These are phyloP conservation scores for Fusarium hainanense DNA, from an alignment of 2,329 filamentous ascomycete genomes.

Conservation along the genomic window DNA sequence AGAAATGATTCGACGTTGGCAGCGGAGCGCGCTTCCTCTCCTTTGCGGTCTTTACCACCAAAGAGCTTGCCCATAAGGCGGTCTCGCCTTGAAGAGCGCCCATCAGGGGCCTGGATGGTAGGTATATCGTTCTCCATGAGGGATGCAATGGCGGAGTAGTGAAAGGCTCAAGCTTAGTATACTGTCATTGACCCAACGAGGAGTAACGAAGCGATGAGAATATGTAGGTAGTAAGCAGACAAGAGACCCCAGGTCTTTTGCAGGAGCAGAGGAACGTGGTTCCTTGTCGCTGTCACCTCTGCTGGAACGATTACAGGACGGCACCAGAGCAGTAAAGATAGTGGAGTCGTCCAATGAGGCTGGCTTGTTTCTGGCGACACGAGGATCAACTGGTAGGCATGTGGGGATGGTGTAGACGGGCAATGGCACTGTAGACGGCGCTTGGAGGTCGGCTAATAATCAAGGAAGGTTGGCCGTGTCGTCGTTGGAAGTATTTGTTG, in stretches of 20 bases:
- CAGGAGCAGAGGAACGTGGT: slow-evolving; percentile 25
- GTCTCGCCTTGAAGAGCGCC: slow-evolving; percentile 59
- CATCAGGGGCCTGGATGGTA: slow-evolving; percentile 52
- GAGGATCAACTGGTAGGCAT: slow-evolving; percentile 46
- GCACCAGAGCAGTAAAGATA: slow-evolving; percentile 37
- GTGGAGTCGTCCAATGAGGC: slow-evolving; percentile 47
- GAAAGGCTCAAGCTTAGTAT: slow-evolving; percentile 36
- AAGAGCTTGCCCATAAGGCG: slow-evolving; percentile 74
- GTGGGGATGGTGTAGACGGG: slow-evolving; percentile 45
- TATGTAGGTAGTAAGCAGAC: slow-evolving; percentile 26
- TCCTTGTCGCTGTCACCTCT: slow-evolving; percentile 28
- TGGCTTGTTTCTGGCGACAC: slow-evolving; percentile 44
- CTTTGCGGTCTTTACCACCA: slow-evolving; percentile 58
- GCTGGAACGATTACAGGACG: slow-evolving; percentile 38
- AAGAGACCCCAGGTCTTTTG: slow-evolving; percentile 22
- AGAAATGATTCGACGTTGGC: slow-evolving; percentile 70
- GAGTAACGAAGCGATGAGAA: slow-evolving; percentile 25
- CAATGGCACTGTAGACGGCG: slow-evolving; percentile 42
- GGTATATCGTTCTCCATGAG: slow-evolving; percentile 60
- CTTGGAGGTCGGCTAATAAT: slow-evolving; percentile 36
- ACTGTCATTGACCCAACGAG: slow-evolving; percentile 47
- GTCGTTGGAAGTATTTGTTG: slow-evolving; percentile 16
- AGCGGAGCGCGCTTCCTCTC: slow-evolving; percentile 50
- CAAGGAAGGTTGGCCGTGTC: slow-evolving; percentile 18
- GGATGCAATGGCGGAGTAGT: slow-evolving; percentile 33